Evolutionary conservation across 805 yeast genomes (phyloP).

Genomic region (Vanderwaltozyma verrucispora): DNA sequence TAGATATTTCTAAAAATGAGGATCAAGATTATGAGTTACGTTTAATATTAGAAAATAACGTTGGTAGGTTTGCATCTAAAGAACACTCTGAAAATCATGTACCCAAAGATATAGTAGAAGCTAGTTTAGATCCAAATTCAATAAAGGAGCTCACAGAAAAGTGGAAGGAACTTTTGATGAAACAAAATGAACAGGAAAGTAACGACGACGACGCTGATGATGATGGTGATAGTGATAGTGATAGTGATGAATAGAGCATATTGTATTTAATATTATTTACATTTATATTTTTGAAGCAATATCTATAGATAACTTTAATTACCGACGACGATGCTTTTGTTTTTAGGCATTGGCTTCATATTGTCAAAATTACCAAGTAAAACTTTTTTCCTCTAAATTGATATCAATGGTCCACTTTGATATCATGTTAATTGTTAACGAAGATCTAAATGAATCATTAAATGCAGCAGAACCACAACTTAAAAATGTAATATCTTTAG

Average conservation of each 20-base stretch:
- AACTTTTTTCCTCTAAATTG: slow-evolving; percentile 28
- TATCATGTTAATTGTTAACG: slow-evolving; percentile 33
- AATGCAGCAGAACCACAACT: slow-evolving; percentile 54
- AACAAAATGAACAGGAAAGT: slow-evolving; percentile 8
- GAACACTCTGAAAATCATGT: slow-evolving; percentile 88
- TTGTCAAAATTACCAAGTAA: slow-evolving; percentile 25
- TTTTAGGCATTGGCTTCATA: no score
- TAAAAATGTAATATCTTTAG: slow-evolving; percentile 41
- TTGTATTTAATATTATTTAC: no score
- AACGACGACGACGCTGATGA: slow-evolving; percentile 9
- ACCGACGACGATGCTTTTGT: no score
- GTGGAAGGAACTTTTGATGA: slow-evolving; percentile 38
- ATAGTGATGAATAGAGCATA: no score
- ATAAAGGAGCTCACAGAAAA: slow-evolving; percentile 59
- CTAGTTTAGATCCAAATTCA: slow-evolving; percentile 54
- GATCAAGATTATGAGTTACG: slow-evolving; percentile 44
- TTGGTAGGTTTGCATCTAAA: slow-evolving; percentile 66
- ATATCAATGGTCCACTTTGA: slow-evolving; percentile 19
- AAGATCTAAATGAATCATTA: slow-evolving; percentile 45
- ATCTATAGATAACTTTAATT: no score
- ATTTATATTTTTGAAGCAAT: no score
- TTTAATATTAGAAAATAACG: slow-evolving; percentile 55
- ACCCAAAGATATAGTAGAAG: slow-evolving; percentile 85
- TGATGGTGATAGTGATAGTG: slow-evolving; percentile 4
- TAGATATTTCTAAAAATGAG: slow-evolving; percentile 5